Conservation (phyloP, 352 stramenopile species). For the Phytophthora colocasiae region DNA sequence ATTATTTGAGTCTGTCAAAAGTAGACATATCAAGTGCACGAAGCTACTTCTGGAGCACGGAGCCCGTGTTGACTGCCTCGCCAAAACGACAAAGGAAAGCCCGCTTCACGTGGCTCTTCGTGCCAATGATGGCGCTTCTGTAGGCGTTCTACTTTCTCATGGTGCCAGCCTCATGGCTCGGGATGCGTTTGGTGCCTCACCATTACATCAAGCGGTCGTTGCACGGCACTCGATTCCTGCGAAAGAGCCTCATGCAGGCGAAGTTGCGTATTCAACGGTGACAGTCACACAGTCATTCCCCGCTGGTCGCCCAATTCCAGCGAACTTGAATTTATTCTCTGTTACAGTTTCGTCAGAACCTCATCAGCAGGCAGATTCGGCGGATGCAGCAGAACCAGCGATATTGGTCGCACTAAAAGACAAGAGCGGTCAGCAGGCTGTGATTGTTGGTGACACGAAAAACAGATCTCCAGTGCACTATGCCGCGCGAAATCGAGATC, state of each 20-base stretch:
- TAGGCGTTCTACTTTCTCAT: constrained; percentile 50
- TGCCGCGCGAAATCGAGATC: constrained; percentile 66
- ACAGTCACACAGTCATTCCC: constrained; percentile 26
- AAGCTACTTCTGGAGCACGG: constrained; percentile 52
- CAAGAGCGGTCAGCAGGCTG: constrained; percentile 47
- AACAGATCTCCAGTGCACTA: constrained; percentile 67
- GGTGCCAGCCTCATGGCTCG: constrained; percentile 53
- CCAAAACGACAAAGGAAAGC: constrained; percentile 46
- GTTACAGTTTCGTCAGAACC: constrained; percentile 19
- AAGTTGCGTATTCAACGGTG: constrained; percentile 59
- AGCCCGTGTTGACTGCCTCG: constrained; percentile 49
- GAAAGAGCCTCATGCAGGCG: constrained; percentile 57
- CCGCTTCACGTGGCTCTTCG: constrained; percentile 59
- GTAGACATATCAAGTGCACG: constrained; percentile 39
- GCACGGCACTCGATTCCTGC: constrained; percentile 55
- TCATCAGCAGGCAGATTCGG: constrained; percentile 2
- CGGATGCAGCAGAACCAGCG: constrained; percentile 35
- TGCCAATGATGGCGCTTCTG: constrained; percentile 51
- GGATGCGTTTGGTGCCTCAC: constrained; percentile 44
- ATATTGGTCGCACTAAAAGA: constrained; percentile 67
- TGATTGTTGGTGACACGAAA: constrained; percentile 51
- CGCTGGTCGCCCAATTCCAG: constrained; percentile 13
- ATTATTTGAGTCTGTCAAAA: constrained; percentile 52
- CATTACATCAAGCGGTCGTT: constrained; percentile 58
- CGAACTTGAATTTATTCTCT: constrained; percentile 16